Base-by-base conservation (phyloP, 768 basidiomycete species). In the Exidia glandulosa region DNA sequence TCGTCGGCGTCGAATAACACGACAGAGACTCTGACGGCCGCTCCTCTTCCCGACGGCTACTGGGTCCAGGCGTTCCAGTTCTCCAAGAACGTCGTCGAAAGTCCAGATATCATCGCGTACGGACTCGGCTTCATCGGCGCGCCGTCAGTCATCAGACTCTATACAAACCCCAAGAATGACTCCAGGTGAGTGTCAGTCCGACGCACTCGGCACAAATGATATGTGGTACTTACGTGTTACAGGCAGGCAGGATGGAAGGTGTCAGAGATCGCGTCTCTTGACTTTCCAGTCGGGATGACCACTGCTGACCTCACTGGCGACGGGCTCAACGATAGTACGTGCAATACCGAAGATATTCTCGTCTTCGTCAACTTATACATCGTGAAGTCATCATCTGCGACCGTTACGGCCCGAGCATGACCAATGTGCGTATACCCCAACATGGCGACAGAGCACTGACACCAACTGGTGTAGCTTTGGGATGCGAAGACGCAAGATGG, bases 51-150 rank as follows among this genome's bases (percentile, higher is more conserved):
- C 27, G 63, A 66, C 36, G 65, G 65, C 29, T 66, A 67, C 63
- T 66, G 65, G 63, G 32, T 66, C 45, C 50, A 67, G 30, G 63
- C 64, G 0, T 64, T 67, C 52, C 61, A 61, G 3, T 64, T 64
- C 47, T 32, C 32, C 31, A 37, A 37, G 19, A 41, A 57, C 23
- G 60, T 30, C 37, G n/a, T n/a, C n/a, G n/a, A n/a, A n/a, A n/a
- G n/a, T n/a, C 62, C 64, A 3, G 62, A 67, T 37, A 54, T 67
- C 52, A 54, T 67, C 52, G 66, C 58, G 2, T 66, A 64, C 58
- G 65, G 66, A 2, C 62, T 67, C n/a, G 65, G 66, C 27, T 54
- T 59, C 9, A 52, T 10, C 13, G 56, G 31, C 25, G 12, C 19
- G 13, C 29, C 16, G 13, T 19, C 29, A 12, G 31, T 37, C 3